These are phyloP conservation scores for Cardiospermum halicacabum DNA, from an alignment of 345 rosid species.

Conservation along the genomic window DNA sequence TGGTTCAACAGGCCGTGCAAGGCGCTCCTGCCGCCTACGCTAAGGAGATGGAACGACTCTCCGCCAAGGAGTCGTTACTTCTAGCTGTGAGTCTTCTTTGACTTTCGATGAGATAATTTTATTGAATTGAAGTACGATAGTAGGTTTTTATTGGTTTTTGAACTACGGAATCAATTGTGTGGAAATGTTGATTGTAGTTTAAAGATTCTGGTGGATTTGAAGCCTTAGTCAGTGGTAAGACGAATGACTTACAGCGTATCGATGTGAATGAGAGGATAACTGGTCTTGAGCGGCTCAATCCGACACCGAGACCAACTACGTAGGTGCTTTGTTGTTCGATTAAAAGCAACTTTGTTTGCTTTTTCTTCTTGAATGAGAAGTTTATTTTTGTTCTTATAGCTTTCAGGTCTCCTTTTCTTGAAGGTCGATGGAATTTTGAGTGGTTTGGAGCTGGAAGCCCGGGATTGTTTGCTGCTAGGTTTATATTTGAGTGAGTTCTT, in stretches of 20 bases:
- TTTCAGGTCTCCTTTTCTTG: constrained; percentile 90
- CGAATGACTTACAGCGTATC: constrained; percentile 64
- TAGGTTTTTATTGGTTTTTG: too few species aligned
- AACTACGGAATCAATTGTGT: background rate
- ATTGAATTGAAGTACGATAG: too few species aligned
- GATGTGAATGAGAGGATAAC: constrained; percentile 90
- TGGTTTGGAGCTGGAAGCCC: constrained; percentile 90
- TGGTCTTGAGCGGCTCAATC: constrained; percentile 86
- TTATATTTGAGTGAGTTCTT: constrained; percentile 61
- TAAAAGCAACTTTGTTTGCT: background rate
- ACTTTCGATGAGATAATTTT: too few species aligned
- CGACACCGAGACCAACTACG: constrained; percentile 91
- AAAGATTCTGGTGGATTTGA: constrained; percentile 94
- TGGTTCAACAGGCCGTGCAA: constrained; percentile 66
- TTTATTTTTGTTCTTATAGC: constrained; percentile 47
- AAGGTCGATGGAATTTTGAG: constrained; percentile 90
- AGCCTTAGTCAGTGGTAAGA: constrained; percentile 68
- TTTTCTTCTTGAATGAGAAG: constrained; percentile 8
- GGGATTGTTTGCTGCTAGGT: constrained; percentile 61
- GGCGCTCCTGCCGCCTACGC: constrained; percentile 83
- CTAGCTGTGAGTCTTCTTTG: constrained; percentile 56
- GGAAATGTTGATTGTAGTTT: constrained; percentile 36
- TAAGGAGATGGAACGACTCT: constrained; percentile 92
- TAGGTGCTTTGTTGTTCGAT: constrained; percentile 34
- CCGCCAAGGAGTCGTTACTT: constrained; percentile 93